phyloP scores from a whole-genome alignment of 225 moss, liverwort and hornwort genomes.

The Pleurozium schreberi region DNA sequence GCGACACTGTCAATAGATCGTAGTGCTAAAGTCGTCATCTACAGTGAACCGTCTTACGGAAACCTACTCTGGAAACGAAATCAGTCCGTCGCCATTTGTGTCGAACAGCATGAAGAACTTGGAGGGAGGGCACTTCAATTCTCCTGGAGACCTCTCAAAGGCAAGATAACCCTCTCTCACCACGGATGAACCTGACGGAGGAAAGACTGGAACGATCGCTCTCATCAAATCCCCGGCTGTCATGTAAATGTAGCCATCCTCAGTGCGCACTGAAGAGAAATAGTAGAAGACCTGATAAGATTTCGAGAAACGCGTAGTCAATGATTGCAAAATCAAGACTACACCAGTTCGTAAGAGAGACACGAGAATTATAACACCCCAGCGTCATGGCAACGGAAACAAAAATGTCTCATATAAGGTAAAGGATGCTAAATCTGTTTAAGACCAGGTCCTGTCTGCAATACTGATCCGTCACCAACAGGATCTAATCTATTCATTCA shows the following conservation, averaged over 20 bases:
- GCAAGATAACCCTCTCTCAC: constrained; percentile 66
- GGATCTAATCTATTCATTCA: neutral
- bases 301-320: neutral
- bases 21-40: neutral
- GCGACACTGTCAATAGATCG: neutral
- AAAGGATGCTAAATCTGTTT: neutral
- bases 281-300: constrained; percentile 62
- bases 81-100: constrained; percentile 68
- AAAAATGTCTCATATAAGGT: neutral
- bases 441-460: neutral
- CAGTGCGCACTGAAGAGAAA: constrained; percentile 61
- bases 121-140: constrained; percentile 56
- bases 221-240: constrained; percentile 87
- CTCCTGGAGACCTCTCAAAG: constrained; percentile 66
- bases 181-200: constrained; percentile 56
- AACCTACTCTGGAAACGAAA: constrained; percentile 85
- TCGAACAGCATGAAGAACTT: constrained; percentile 93
- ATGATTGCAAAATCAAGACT: neutral
- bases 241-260: constrained; percentile 51
- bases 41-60: neutral
- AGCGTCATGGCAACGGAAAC: neutral
- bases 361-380: neutral
- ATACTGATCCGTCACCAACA: neutral
- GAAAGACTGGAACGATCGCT: constrained; percentile 80
- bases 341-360: neutral